phyloP scores from a whole-genome alignment of 495 filamentous ascomycete genomes.

The Aspergillus baeticus region DNA sequence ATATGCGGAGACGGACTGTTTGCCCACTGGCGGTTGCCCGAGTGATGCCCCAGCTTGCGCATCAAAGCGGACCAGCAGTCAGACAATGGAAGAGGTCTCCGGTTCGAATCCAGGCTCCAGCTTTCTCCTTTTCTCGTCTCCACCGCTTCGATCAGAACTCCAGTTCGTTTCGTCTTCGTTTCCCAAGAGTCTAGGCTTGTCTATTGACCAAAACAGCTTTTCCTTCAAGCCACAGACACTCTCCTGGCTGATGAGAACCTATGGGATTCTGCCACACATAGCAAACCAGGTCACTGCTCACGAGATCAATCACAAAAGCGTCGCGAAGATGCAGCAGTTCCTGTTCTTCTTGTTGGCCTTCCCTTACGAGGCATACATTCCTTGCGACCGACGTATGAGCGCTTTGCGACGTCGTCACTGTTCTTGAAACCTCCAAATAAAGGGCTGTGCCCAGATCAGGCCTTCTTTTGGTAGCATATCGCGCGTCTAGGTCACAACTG shows the following conservation, averaged over 20 bases:
- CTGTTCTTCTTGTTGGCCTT: background rate
- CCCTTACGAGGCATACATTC: background rate
- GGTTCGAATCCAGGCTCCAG: too few species aligned
- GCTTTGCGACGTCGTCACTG: background rate
- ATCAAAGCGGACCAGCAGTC: constrained; percentile 16
- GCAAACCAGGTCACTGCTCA: background rate
- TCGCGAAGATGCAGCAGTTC: background rate
- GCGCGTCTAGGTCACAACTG: background rate
- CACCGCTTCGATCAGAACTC: too few species aligned
- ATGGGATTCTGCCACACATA: constrained; percentile 2
- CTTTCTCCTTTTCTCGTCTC: too few species aligned
- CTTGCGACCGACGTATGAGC: background rate
- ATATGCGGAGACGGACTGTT: constrained; percentile 6
- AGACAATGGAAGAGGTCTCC: background rate
- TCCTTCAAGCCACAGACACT: background rate
- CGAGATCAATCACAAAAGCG: background rate
- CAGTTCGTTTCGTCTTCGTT: too few species aligned
- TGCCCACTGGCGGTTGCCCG: constrained; percentile 20
- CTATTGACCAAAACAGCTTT: background rate
- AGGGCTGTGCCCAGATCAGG: background rate
- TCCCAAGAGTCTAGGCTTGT: too few species aligned
- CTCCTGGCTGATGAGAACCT: background rate
- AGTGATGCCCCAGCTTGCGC: constrained; percentile 18
- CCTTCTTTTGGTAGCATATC: background rate
- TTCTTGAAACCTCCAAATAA: background rate